These are phyloP conservation scores for Symbiodinium natans DNA, from an alignment of 73 alveolate genomes.

Conservation along the genomic window DNA sequence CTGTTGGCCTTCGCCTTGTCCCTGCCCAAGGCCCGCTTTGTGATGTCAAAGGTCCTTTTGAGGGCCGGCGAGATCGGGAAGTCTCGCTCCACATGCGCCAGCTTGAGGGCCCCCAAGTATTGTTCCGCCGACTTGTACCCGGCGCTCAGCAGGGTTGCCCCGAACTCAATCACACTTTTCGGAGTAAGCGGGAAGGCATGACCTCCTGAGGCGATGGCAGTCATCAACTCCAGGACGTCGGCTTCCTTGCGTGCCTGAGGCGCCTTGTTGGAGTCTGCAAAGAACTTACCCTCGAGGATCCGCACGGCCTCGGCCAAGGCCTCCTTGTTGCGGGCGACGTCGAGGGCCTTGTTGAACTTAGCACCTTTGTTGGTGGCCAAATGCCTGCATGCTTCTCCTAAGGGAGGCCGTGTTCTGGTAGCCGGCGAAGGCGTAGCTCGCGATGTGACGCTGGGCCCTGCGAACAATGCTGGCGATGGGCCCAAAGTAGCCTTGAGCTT, in stretches of 20 bases:
- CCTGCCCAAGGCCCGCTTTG: background rate
- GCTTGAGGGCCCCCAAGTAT: background rate
- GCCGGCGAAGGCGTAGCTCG: too few relatives aligned
- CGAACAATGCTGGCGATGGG: background rate
- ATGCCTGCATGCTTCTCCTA: too few relatives aligned
- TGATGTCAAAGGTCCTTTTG: too few relatives aligned
- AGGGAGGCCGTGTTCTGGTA: too few relatives aligned
- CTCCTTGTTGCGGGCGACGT: background rate
- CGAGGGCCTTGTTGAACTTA: background rate
- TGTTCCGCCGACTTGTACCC: background rate
- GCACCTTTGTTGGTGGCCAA: background rate
- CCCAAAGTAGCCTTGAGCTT: background rate
- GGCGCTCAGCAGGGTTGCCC: background rate
- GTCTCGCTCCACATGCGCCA: background rate
- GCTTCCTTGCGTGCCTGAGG: background rate
- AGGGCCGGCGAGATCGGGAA: background rate
- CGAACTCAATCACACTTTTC: background rate
- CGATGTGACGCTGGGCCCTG: background rate
- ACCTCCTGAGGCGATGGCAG: background rate
- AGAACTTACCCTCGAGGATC: background rate
- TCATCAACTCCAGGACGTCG: background rate
- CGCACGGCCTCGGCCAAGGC: background rate
- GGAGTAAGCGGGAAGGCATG: background rate
- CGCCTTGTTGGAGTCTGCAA: background rate
- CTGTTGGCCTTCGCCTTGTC: background rate